Evolutionary conservation across 805 yeast genomes (phyloP).

Genomic region (Candida tammaniensis): DNA sequence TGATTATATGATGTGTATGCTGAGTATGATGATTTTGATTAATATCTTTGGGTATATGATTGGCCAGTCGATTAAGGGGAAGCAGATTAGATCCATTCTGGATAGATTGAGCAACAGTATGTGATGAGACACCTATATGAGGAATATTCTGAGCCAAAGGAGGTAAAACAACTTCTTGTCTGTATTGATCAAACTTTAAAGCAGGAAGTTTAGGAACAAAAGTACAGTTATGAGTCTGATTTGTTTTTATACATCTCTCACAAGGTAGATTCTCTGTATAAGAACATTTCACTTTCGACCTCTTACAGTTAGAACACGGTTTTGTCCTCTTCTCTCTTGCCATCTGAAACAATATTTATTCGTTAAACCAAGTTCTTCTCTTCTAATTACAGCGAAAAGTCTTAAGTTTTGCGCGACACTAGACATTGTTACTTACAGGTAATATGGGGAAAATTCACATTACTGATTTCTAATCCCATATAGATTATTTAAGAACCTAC

Average conservation of each 20-base stretch:
- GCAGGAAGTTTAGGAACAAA: slow-evolving; percentile 55
- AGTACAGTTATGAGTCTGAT: slow-evolving; percentile 47
- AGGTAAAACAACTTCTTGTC: slow-evolving; percentile 13
- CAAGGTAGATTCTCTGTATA: slow-evolving; percentile 51
- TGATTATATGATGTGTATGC: too few species aligned
- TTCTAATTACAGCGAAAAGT: not conserved
- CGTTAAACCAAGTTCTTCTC: not conserved
- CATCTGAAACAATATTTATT: slow-evolving; percentile 12
- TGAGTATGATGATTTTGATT: too few species aligned
- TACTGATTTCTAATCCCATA: too few species aligned
- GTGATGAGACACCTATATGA: too few species aligned
- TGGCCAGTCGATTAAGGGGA: too few species aligned
- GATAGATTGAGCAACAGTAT: too few species aligned
- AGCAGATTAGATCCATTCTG: too few species aligned
- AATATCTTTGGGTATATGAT: too few species aligned
- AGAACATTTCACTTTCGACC: slow-evolving; percentile 60
- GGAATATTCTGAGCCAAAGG: slow-evolving; percentile 13
- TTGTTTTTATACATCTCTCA: slow-evolving; percentile 51
- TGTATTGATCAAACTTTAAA: slow-evolving; percentile 18
- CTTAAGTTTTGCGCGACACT: too few species aligned
- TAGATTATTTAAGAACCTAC: too few species aligned
- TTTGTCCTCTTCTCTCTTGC: slow-evolving; percentile 45
- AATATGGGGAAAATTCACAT: too few species aligned
- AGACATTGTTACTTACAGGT: too few species aligned
- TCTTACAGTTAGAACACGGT: slow-evolving; percentile 64